These are phyloP conservation scores for Trametes sanguinea DNA, from an alignment of 768 basidiomycete genomes.

Conservation along the genomic window DNA sequence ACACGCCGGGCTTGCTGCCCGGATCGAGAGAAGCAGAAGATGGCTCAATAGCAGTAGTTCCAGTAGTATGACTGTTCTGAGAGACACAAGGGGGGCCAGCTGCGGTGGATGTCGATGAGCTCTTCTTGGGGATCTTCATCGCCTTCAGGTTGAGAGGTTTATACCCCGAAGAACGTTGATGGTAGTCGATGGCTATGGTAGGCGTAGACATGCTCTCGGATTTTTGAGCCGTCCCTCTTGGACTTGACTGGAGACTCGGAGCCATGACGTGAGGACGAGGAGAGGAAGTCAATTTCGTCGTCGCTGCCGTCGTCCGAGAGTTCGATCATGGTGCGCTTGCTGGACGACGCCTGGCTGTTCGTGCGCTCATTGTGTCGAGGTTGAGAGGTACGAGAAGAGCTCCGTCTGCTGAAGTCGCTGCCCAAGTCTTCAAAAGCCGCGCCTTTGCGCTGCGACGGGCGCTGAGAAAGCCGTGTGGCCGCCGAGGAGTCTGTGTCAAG, in stretches of 20 bases:
- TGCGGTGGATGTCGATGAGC: neutral
- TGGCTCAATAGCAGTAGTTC: neutral
- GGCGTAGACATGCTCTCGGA: neutral
- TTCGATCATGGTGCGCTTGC: neutral
- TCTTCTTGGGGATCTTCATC: conserved; percentile 24
- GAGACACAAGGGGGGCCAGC: neutral
- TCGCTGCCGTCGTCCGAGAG: conserved; percentile 16
- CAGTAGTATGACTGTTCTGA: neutral
- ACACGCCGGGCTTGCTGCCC: neutral
- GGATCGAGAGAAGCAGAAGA: neutral
- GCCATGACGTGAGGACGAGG: conserved; percentile 12
- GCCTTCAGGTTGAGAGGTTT: conserved; percentile 25
- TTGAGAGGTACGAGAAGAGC: neutral
- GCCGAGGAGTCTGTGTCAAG: conserved; percentile 24
- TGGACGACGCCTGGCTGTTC: neutral
- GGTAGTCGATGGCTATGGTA: conserved; percentile 20
- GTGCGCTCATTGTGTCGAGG: neutral
- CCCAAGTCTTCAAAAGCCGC: conserved; percentile 25
- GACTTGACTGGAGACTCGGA: conserved; percentile 8
- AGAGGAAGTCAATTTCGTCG: conserved; percentile 27
- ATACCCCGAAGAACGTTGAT: conserved; percentile 17
- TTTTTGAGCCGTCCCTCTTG: neutral
- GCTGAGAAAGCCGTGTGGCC: conserved; percentile 12
- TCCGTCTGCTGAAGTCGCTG: conserved; percentile 21
- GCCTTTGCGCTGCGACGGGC: neutral